These are phyloP conservation scores for Aspergillus sclerotiicarbonarius DNA, from an alignment of 495 filamentous ascomycete genomes.

Conservation along the genomic window DNA sequence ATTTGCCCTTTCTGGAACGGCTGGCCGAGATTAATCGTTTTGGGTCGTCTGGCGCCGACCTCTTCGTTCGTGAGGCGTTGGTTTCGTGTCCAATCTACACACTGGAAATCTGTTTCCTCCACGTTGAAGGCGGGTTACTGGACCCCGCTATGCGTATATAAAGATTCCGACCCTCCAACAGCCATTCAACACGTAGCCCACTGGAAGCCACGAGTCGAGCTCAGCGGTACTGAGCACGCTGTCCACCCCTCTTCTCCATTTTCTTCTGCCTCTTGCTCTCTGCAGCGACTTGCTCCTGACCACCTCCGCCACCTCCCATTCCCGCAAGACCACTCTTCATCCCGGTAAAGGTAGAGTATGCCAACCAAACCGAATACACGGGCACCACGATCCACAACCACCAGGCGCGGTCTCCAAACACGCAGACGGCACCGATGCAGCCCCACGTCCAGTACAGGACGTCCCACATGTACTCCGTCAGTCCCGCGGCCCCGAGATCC, in stretches of 20 bases:
- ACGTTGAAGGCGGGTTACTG: not conserved
- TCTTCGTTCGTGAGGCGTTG: not conserved
- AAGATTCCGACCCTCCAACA: not conserved
- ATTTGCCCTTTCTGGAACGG: not conserved
- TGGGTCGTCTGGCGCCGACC: not conserved
- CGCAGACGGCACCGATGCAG: slow-evolving; percentile 58
- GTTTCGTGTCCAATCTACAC: not conserved
- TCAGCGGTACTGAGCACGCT: slow-evolving; percentile 46
- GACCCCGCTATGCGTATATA: not conserved
- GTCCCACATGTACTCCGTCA: slow-evolving; percentile 99
- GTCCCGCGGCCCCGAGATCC: slow-evolving; percentile 80
- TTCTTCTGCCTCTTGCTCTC: slow-evolving; percentile 63
- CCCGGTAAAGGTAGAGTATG: slow-evolving; percentile 61
- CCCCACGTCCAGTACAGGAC: slow-evolving; percentile 88
- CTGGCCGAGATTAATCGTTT: not conserved
- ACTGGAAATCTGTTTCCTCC: not conserved
- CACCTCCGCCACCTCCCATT: slow-evolving; percentile 38
- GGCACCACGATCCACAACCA: slow-evolving; percentile 70
- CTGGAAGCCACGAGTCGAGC: not conserved
- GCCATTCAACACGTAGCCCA: not conserved
- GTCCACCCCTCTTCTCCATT: slow-evolving; percentile 58
- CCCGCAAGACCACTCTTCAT: slow-evolving; percentile 66
- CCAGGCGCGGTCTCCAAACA: slow-evolving; percentile 78
- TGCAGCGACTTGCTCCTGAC: slow-evolving; percentile 23
- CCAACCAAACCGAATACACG: slow-evolving; percentile 65